These are phyloP conservation scores for Stephanodiscus triporus DNA, from an alignment of 108 stramenopile genomes.

Conservation along the genomic window DNA sequence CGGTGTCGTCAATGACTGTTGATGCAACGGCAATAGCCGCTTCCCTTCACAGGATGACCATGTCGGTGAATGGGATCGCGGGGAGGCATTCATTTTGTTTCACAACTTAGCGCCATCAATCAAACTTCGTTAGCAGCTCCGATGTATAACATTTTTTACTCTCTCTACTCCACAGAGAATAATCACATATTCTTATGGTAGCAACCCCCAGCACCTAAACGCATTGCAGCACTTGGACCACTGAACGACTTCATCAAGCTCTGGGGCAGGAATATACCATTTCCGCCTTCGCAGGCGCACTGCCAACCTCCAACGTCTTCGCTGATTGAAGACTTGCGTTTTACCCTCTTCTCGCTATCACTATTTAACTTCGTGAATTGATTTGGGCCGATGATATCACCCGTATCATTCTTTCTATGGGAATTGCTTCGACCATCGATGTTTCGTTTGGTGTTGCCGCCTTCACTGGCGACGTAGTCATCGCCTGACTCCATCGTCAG, in stretches of 20 bases:
- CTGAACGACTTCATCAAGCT: constrained; percentile 35
- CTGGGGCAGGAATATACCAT: constrained; percentile 36
- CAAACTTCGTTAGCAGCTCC: background rate
- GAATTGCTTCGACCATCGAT: background rate
- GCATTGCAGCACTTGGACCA: constrained; percentile 41
- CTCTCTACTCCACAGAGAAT: background rate
- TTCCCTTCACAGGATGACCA: too few relatives aligned
- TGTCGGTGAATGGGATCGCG: constrained; percentile 4
- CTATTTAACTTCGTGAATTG: background rate
- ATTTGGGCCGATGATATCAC: background rate
- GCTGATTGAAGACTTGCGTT: background rate
- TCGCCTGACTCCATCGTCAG: background rate
- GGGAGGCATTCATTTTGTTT: background rate
- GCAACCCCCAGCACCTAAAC: constrained; percentile 41
- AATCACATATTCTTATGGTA: constrained; percentile 48
- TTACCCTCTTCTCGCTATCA: background rate
- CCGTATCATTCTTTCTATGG: background rate
- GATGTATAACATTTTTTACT: background rate
- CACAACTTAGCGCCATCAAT: background rate
- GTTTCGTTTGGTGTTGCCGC: background rate
- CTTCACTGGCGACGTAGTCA: background rate
- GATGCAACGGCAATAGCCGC: too few relatives aligned
- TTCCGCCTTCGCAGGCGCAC: constrained; percentile 49
- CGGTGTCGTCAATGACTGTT: constrained; percentile 22
- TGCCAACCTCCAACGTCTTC: constrained; percentile 30